Base-by-base conservation (phyloP, 2,329 filamentous ascomycete species). In the Arthroderma sp. region DNA sequence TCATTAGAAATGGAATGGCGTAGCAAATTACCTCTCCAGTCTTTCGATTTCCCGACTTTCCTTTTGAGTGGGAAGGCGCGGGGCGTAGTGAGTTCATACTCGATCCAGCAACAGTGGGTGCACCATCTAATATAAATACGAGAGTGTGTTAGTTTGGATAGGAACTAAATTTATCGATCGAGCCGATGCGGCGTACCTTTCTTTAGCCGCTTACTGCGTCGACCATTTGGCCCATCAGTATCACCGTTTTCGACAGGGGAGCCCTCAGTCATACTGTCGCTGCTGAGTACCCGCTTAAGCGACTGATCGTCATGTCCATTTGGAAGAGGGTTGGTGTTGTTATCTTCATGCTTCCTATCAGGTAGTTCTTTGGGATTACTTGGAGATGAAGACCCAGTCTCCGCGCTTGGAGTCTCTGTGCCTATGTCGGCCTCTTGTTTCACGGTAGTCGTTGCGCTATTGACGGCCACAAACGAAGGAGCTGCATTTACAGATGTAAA, bases 71-170 rank as follows among this genome's bases (percentile, higher is more conserved):
- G 6, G 68, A 64, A 10, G 81, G 80, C 28, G 83, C 81, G 46
- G 89, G 85, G 43, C 89, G 84, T 58, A 94, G 87, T 57, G 89
- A 78, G 49, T 85, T 91, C 87, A 96, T 96, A 66, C 96, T 87
- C 43, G 89, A 96, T 44, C 91, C 91, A 52, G 87, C 87, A 53
- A 98, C 86, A 31, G 85, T 94, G 37, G 89, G 86, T 32, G 73
- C 69, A 37, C 65, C 65, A 47, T 49, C 47, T 49, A 60, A 63
- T 48, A 59, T 77, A 63, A 38, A 47, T 44, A 9, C 10, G 27
- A 38, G 15, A 22, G 15, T 22, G 15, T 38, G 22, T 52, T 56
- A 57, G 59, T 42, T 30, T 29, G 33, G 45, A 9, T 38, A 22
- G 9, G 27, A 10, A 11, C 7, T 22, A 37, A 3, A 8, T n/a